Conservation (phyloP, 495 filamentous ascomycete species). For the Daldinia bambusicola region DNA sequence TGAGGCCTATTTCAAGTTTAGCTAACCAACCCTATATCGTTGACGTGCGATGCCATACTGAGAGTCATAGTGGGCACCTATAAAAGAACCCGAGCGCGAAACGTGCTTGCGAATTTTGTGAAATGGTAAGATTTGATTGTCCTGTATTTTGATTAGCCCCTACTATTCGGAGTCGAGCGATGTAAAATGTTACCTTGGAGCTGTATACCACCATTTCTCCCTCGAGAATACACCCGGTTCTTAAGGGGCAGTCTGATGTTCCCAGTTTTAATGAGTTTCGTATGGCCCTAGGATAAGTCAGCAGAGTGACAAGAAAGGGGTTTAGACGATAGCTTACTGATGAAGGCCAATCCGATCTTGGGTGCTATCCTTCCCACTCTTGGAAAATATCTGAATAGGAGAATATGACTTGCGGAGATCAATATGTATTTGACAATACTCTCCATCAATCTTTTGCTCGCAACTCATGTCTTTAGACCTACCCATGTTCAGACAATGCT, state of each 20-base stretch:
- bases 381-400: slow-evolving; percentile 84
- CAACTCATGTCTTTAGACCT: slow-evolving; percentile 70
- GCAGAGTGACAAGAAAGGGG: slow-evolving; percentile 24
- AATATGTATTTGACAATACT: slow-evolving; percentile 89
- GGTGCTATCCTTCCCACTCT: slow-evolving; percentile 90
- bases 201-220: slow-evolving; percentile 84
- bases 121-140: slow-evolving; percentile 70
- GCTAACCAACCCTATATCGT: background rate
- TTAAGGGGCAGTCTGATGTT: slow-evolving; percentile 64
- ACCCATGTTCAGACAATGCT: slow-evolving; percentile 74
- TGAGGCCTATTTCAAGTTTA: slow-evolving; percentile 61
- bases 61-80: slow-evolving; percentile 76
- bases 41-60: slow-evolving; percentile 57
- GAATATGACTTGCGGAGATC: slow-evolving; percentile 65
- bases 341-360: slow-evolving; percentile 71
- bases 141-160: slow-evolving; percentile 43
- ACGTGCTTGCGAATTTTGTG: slow-evolving; percentile 85
- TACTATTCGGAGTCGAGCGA: background rate
- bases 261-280: slow-evolving; percentile 68
- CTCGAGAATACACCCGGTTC: slow-evolving; percentile 76
- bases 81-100: slow-evolving; percentile 73
- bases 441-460: slow-evolving; percentile 87
- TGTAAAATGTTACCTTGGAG: slow-evolving; percentile 57
- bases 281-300: slow-evolving; percentile 54
- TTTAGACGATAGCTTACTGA: slow-evolving; percentile 53